A percentile compares a stretch with the other conserved stretches of the same genome.
Conservation (phyloP, 2,329 filamentous ascomycete species). For the Penicillium sp. region DNA sequence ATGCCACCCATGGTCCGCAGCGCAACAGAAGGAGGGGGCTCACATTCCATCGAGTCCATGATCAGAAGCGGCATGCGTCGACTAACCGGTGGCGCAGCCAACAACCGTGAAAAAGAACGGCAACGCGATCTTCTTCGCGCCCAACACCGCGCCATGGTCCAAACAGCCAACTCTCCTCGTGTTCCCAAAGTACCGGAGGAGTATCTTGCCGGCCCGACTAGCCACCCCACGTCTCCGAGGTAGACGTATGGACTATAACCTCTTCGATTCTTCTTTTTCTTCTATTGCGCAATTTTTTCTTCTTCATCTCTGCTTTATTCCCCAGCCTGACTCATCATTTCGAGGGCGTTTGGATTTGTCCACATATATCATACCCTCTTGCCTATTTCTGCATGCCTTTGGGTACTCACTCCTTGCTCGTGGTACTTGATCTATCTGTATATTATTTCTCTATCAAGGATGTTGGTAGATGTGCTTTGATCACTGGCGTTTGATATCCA, state of each 20-base stretch:
- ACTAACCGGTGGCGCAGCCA: conserved; percentile 45
- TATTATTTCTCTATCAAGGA: conserved; percentile 6
- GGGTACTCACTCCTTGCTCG: background rate
- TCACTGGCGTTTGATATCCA: conserved; percentile 2
- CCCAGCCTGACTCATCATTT: conserved; percentile 7
- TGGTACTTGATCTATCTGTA: conserved; percentile 5
- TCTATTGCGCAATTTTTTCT: background rate
- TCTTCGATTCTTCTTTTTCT: background rate
- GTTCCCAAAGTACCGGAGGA: conserved; percentile 51
- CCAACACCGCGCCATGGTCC: conserved; percentile 42
- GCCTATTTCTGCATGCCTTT: conserved; percentile 3
- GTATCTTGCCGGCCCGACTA: conserved; percentile 42
- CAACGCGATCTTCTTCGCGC: conserved; percentile 45
- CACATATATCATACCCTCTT: conserved; percentile 12
- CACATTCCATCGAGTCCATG: conserved; percentile 46
- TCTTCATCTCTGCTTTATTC: conserved; percentile 3
- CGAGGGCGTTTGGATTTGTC: conserved; percentile 16
- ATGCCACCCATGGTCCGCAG: conserved; percentile 30
- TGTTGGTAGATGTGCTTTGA: conserved; percentile 1
- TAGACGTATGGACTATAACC: conserved; percentile 3
- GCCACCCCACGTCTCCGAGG: conserved; percentile 38
- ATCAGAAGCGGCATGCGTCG: conserved; percentile 49
- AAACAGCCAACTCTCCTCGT: conserved; percentile 41
- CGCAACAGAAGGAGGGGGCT: conserved; percentile 36
- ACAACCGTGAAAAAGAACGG: conserved; percentile 44